A percentile compares a stretch with the other conserved stretches of the same genome.
Evolutionary conservation across 345 rosid genomes (phyloP).

Genomic region (Gossypium arboreum): DNA sequence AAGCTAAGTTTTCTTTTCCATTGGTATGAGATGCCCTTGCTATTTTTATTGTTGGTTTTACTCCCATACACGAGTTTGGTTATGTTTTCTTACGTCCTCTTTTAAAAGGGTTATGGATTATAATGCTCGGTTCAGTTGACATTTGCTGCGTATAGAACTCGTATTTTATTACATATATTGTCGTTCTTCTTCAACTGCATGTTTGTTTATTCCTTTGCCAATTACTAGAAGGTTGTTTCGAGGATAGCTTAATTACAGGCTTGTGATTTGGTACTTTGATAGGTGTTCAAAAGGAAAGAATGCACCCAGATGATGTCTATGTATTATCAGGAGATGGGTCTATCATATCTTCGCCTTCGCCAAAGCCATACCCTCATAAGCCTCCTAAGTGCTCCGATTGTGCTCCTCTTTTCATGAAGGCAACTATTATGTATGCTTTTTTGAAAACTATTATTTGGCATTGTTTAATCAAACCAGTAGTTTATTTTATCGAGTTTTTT

Average conservation of each 20-base stretch:
- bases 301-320: conserved; percentile 68
- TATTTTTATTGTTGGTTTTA: neutral
- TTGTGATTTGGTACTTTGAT: conserved; percentile 17
- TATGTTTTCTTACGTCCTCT: neutral
- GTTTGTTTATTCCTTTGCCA: neutral
- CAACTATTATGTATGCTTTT: conserved; percentile 14
- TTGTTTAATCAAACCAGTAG: neutral
- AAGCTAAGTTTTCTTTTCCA: neutral
- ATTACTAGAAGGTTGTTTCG: neutral
- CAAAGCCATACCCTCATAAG: conserved; percentile 81
- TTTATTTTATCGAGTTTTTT: neutral
- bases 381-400: conserved; percentile 86
- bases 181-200: neutral
- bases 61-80: neutral
- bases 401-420: conserved; percentile 90
- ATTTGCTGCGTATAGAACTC: neutral
- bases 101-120: neutral
- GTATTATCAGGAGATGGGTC: conserved; percentile 38
- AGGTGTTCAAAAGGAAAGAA: conserved; percentile 99
- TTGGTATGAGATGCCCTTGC: neutral
- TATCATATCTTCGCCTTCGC: conserved; percentile 60
- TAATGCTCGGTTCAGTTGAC: neutral
- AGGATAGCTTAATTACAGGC: neutral
- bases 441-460: neutral
- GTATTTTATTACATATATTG: neutral